Evolutionary conservation across 371 early-diverging fungal species (phyloP).

Genomic region (Polyrhizophydium stewartii): DNA sequence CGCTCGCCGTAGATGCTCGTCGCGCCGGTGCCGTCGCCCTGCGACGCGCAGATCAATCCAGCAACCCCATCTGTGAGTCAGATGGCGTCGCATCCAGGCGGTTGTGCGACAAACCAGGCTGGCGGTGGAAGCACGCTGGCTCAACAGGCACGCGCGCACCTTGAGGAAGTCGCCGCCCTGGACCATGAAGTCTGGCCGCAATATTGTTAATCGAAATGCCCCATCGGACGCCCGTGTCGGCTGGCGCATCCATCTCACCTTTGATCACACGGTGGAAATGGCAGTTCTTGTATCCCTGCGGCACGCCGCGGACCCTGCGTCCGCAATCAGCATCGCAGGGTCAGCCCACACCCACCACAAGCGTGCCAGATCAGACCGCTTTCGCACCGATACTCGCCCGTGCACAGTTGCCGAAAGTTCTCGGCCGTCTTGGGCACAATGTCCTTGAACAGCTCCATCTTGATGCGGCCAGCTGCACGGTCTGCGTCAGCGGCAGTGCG

Average conservation of each 20-base stretch:
- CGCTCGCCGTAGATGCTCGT: conserved; percentile 94
- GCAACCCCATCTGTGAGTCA: neutral
- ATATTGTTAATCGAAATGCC: neutral
- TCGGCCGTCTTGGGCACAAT: conserved; percentile 96
- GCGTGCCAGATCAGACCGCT: neutral
- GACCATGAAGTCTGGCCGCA: conserved; percentile 87
- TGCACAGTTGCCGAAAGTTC: conserved; percentile 95
- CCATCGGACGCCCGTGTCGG: neutral
- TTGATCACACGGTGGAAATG: conserved; percentile 91
- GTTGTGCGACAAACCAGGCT: too few relatives aligned
- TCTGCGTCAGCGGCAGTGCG: too few relatives aligned
- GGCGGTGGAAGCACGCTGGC: too few relatives aligned
- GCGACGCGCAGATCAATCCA: neutral
- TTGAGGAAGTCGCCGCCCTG: conserved; percentile 98
- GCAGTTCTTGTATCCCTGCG: conserved; percentile 86
- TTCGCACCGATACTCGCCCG: conserved; percentile 80
- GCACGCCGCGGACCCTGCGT: conserved; percentile 63
- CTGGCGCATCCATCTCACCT: conserved; percentile 12
- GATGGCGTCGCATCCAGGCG: too few relatives aligned
- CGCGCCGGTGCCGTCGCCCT: conserved; percentile 93
- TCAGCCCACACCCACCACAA: neutral
- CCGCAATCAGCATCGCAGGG: too few relatives aligned
- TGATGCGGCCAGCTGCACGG: conserved; percentile 88
- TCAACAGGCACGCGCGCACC: conserved; percentile 21
- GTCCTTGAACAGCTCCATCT: conserved; percentile 93